Conservation (phyloP, 768 basidiomycete species). For the Podaxis sp. region DNA sequence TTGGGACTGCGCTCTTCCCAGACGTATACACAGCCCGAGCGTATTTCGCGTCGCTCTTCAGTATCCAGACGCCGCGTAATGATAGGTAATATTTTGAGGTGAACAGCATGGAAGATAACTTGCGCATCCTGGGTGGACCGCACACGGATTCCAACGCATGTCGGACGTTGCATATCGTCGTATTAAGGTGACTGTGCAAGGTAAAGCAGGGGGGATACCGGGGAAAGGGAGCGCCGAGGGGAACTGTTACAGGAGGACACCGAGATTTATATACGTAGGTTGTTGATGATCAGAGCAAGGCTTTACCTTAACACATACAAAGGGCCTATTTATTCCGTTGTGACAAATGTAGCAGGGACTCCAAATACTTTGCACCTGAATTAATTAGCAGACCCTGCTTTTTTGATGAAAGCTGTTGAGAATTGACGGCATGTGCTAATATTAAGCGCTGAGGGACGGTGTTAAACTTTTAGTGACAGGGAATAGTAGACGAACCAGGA, state of each 20-base stretch:
- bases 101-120: constrained; percentile 73
- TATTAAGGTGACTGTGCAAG: neutral
- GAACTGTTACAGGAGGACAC: neutral
- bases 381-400: constrained; percentile 1
- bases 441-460: constrained; percentile 6
- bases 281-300: constrained; percentile 28
- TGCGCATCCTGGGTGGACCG: constrained; percentile 67
- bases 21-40: constrained; percentile 75
- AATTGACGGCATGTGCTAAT: constrained; percentile 6
- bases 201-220: neutral
- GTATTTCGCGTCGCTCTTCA: constrained; percentile 69
- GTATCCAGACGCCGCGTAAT: constrained; percentile 72
- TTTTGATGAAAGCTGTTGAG: constrained; percentile 13
- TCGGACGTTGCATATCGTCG: constrained; percentile 61
- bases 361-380: constrained; percentile 10
- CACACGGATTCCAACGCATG: constrained; percentile 63
- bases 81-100: constrained; percentile 56
- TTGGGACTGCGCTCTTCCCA: constrained; percentile 81
- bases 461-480: constrained; percentile 12
- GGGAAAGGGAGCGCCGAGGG: constrained; percentile 2
- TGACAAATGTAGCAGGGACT: constrained; percentile 10
- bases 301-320: constrained; percentile 24
- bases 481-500: constrained; percentile 1
- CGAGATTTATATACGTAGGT: constrained; percentile 13
- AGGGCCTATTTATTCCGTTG: constrained; percentile 1